These are phyloP conservation scores for Wallemia mellicola DNA, from an alignment of 1,284 basidiomycete species.

Conservation along the genomic window DNA sequence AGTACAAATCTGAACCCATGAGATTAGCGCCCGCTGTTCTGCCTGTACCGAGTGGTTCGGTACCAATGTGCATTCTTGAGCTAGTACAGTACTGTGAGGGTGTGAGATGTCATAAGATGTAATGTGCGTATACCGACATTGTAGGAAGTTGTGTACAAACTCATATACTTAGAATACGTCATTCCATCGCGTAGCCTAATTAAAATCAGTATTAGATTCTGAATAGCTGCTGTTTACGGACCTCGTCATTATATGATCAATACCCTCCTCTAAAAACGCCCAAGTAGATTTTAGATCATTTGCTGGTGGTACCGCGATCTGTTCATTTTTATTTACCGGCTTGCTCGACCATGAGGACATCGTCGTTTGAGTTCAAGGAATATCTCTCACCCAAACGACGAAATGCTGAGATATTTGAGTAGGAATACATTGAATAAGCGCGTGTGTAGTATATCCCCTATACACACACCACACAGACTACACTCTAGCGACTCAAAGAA, in stretches of 20 bases:
- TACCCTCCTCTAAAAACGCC: constrained; percentile 59
- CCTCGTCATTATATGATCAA: constrained; percentile 72
- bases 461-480: background rate
- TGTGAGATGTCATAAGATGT: background rate
- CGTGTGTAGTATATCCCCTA: too few relatives aligned
- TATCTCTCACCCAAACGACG: background rate
- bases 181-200: constrained; percentile 47
- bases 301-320: background rate
- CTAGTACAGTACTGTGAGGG: constrained; percentile 3
- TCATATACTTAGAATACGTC: constrained; percentile 72
- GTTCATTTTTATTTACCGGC: background rate
- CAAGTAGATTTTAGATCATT: constrained; percentile 55
- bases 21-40: constrained; percentile 55
- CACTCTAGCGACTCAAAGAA: constrained; percentile 15
- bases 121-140: constrained; percentile 43
- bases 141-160: constrained; percentile 75
- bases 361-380: background rate
- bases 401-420: background rate
- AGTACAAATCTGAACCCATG: constrained; percentile 82
- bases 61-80: background rate
- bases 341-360: background rate
- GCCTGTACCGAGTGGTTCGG: background rate
- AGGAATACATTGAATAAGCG: background rate
- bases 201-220: background rate
- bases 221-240: constrained; percentile 7